phyloP scores from a whole-genome alignment of 768 basidiomycete species.

The Mycena olivaceomarginata region DNA sequence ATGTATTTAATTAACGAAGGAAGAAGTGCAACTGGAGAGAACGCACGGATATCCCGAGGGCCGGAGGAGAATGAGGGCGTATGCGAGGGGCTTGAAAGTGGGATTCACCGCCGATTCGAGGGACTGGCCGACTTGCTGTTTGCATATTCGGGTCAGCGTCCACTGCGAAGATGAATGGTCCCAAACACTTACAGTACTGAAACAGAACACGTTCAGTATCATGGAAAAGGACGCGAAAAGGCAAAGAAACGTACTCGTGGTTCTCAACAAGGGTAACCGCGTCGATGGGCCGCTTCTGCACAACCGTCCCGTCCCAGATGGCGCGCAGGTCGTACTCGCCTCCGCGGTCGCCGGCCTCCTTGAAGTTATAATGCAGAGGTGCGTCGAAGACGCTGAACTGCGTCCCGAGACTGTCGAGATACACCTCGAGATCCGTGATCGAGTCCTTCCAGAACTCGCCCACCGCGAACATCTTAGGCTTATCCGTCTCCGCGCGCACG shows the following conservation, averaged over 20 bases:
- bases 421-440: constrained; percentile 48
- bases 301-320: constrained; percentile 74
- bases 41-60: constrained; percentile 74
- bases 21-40: background rate
- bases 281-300: constrained; percentile 75
- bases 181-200: constrained; percentile 15
- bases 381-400: constrained; percentile 82
- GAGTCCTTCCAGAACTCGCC: constrained; percentile 68
- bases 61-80: constrained; percentile 73
- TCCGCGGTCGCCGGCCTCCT: constrained; percentile 74
- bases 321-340: constrained; percentile 75
- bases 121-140: constrained; percentile 75
- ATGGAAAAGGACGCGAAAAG: background rate
- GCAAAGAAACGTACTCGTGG: constrained; percentile 69
- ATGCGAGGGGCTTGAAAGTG: constrained; percentile 76
- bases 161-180: background rate
- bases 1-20: background rate
- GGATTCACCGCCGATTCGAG: constrained; percentile 75
- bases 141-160: background rate
- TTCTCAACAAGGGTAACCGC: constrained; percentile 83
- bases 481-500: constrained; percentile 57
- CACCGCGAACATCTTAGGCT: constrained; percentile 62
- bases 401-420: constrained; percentile 49
- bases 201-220: background rate
- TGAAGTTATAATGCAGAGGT: constrained; percentile 79